These are phyloP conservation scores for Phytophthora gonapodyides DNA, from an alignment of 352 stramenopile species.

Conservation along the genomic window DNA sequence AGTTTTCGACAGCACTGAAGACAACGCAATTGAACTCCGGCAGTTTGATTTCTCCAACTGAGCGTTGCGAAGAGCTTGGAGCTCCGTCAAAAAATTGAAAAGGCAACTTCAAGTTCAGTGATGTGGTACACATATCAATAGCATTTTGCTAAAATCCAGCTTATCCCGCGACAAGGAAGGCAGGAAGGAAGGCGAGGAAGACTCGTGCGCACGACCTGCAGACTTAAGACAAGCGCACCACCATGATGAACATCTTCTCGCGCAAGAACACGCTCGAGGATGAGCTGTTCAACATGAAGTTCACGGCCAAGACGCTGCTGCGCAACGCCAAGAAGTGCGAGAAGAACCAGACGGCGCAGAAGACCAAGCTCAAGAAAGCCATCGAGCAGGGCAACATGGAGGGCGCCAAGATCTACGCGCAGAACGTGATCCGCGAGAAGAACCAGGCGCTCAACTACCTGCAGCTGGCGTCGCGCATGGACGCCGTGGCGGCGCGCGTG, in stretches of 20 bases:
- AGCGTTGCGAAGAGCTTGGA: no score
- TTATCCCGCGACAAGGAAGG: slow-evolving; percentile 8
- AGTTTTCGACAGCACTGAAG: no score
- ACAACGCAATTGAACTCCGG: no score
- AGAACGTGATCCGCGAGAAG: slow-evolving; percentile 88
- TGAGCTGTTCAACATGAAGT: slow-evolving; percentile 92
- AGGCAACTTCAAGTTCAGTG: no score
- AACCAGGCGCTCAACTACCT: slow-evolving; percentile 95
- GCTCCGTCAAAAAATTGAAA: no score
- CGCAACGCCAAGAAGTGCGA: slow-evolving; percentile 97
- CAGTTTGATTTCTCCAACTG: no score
- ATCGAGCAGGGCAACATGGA: slow-evolving; percentile 97
- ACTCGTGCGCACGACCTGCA: not conserved
- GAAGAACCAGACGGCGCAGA: slow-evolving; percentile 96
- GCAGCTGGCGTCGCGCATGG: slow-evolving; percentile 94
- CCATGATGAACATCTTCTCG: slow-evolving; percentile 84
- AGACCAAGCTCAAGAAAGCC: slow-evolving; percentile 97
- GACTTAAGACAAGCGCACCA: not conserved
- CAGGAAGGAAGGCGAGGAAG: slow-evolving; percentile 1
- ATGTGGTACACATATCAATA: not conserved
- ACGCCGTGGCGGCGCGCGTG: slow-evolving; percentile 95
- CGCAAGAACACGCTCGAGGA: slow-evolving; percentile 87
- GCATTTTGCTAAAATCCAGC: slow-evolving; percentile 6
- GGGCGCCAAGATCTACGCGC: slow-evolving; percentile 97
- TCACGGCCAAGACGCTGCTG: slow-evolving; percentile 90